phyloP scores from a whole-genome alignment of 2,329 filamentous ascomycete genomes.

The Nothophaeocryptopus gaeumannii region DNA sequence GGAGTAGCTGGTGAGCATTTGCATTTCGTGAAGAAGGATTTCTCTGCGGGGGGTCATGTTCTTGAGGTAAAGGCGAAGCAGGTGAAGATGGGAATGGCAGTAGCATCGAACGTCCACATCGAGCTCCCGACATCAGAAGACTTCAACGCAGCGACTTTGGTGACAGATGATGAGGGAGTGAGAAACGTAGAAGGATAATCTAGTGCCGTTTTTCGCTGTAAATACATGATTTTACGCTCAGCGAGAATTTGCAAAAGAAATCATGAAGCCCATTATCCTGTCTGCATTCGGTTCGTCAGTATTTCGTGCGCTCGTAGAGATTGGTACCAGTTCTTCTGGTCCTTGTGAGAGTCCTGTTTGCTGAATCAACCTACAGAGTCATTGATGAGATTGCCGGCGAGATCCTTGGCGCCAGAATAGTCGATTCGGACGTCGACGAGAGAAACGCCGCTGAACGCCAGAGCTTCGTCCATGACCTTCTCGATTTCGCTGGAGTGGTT shows the following conservation, averaged over 20 bases:
- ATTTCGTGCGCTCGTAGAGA: too few species aligned
- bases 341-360: neutral
- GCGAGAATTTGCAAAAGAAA: too few species aligned
- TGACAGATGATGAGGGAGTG: conserved; percentile 36
- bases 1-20: conserved; percentile 44
- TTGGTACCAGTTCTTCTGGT: too few species aligned
- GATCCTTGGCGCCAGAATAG: conserved; percentile 43
- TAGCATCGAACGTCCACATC: conserved; percentile 39
- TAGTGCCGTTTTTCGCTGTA: neutral
- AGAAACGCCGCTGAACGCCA: conserved; percentile 43
- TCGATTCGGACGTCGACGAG: conserved; percentile 50
- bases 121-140: conserved; percentile 41
- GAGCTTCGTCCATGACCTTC: conserved; percentile 44
- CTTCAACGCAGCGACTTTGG: conserved; percentile 38
- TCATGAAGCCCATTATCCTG: too few species aligned
- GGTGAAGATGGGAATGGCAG: conserved; percentile 38
- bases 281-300: too few species aligned
- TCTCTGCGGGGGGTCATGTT: conserved; percentile 42
- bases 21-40: conserved; percentile 41
- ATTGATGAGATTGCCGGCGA: conserved; percentile 42
- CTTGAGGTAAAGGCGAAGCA: conserved; percentile 37
- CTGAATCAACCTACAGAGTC: conserved; percentile 31
- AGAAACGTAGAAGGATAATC: conserved; percentile 38
- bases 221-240: neutral
- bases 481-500: conserved; percentile 41